These are phyloP conservation scores for Pseudogymnoascus pannorum DNA, from an alignment of 2,329 filamentous ascomycete species.

Conservation along the genomic window DNA sequence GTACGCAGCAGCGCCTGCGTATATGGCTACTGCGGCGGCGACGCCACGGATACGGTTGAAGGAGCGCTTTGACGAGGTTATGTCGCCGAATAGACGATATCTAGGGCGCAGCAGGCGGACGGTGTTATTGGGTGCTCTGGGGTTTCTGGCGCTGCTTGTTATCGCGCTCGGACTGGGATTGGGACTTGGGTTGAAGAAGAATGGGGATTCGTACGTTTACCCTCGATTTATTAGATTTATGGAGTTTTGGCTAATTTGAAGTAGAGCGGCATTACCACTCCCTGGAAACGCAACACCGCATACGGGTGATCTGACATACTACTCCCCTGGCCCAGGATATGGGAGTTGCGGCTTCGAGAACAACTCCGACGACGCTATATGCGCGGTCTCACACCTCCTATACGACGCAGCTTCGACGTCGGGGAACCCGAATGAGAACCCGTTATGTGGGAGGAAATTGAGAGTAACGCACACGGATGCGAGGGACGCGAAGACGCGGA, in stretches of 20 bases:
- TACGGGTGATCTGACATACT: constrained; percentile 63
- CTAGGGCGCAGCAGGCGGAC: constrained; percentile 14
- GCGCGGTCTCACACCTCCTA: constrained; percentile 58
- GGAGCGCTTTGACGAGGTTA: not conserved
- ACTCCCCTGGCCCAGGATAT: constrained; percentile 50
- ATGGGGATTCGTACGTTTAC: not conserved
- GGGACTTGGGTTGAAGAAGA: constrained; percentile 14
- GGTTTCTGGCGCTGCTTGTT: constrained; percentile 12
- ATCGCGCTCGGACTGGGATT: constrained; percentile 15
- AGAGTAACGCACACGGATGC: constrained; percentile 46
- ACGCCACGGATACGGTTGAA: not conserved
- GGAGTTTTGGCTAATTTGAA: not conserved
- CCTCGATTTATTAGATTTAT: not conserved
- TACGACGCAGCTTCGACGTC: constrained; percentile 52
- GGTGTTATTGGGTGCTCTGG: constrained; percentile 10
- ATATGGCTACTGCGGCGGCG: not conserved
- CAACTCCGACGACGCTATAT: constrained; percentile 49
- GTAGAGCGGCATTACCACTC: constrained; percentile 35
- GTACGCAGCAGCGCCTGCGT: not conserved
- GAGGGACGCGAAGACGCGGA: constrained; percentile 42
- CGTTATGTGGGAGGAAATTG: constrained; percentile 61
- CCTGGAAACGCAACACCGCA: constrained; percentile 45
- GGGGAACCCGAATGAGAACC: constrained; percentile 55
- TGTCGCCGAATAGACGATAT: constrained; percentile 9
- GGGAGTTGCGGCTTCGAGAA: constrained; percentile 62